Percentiles rank a stretch among this genome's conserved stretches.
Conservation (phyloP, 2,329 filamentous ascomycete genomes). For the Cadophora sp. region DNA sequence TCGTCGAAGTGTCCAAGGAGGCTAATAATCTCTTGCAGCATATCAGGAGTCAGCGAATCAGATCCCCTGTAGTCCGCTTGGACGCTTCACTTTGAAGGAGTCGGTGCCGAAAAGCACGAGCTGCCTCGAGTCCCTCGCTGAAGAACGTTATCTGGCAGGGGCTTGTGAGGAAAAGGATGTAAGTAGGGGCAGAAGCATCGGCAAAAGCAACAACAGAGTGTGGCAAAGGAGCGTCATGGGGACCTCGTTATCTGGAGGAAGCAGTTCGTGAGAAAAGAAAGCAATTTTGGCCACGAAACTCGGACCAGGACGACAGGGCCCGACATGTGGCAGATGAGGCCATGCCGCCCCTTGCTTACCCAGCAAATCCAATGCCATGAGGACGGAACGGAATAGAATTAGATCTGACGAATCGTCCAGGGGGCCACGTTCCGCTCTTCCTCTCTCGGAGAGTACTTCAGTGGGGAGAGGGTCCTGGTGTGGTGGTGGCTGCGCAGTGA, state of each 20-base stretch:
- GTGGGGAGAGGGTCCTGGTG: slow-evolving; percentile 9
- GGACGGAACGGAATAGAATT: slow-evolving; percentile 33
- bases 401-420: slow-evolving; percentile 33
- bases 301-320: not conserved
- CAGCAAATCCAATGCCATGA: slow-evolving; percentile 35
- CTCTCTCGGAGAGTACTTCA: slow-evolving; percentile 15
- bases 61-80: not conserved
- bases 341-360: slow-evolving; percentile 18
- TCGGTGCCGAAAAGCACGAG: slow-evolving; percentile 11
- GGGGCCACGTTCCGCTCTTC: slow-evolving; percentile 30
- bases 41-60: not conserved
- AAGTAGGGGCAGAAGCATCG: not conserved
- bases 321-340: not conserved
- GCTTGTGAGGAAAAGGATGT: not conserved
- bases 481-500: slow-evolving; percentile 16
- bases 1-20: not conserved
- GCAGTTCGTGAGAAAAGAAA: slow-evolving; percentile 4
- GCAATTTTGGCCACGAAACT: not conserved
- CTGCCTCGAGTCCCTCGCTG: not conserved
- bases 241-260: not conserved
- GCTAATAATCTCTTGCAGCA: slow-evolving; percentile 16
- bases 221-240: not conserved
- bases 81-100: slow-evolving; percentile 1
- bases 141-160: slow-evolving; percentile 12
- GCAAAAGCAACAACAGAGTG: slow-evolving; percentile 1